Evolutionary conservation across 2,329 filamentous ascomycete species (phyloP), one percentile per base, ranked within the genome.

Genomic region (Claviceps spartinae): DNA sequence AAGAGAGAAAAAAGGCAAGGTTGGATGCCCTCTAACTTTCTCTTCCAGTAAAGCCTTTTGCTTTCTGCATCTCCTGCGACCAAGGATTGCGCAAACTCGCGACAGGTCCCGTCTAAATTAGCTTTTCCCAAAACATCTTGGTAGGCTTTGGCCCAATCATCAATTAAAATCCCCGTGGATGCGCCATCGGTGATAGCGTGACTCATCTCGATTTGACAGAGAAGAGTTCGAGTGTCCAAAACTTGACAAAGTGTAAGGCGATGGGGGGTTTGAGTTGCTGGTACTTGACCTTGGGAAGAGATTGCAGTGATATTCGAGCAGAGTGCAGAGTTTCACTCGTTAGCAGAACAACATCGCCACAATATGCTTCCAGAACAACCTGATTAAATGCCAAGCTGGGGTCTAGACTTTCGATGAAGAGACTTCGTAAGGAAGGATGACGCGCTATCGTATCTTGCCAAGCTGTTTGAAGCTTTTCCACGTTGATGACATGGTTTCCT

Each of bases 151-250:
- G 52, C 44, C 50, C 50, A 38, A 26, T 53, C 49, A 20, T 56
- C 52, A 37, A 57, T 22, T 18, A 56, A 16, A 26, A 54, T 52
- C 22, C 20, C 54, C 24, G 62, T 59, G 0, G 67, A 67, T 30
- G 61, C 57, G 2, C 65, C 66, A n/a, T 69, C 67, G 2, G 62
- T 61, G 13, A 68, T 50, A 2, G 62, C 60, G 47, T 69, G 67
- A 48, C 62, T 68, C 56, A 70, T 61, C 18, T 68, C 66, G 9
- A 70, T 51, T 26, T 58, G 58, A 52, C 61, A 60, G 41, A 55
- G 48, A 16, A 62, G 52, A 24, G 52, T 53, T 2, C 55, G 55
- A 7, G 42, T 30, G 24, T 47, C 13, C 1, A 8, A 22, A 18
- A 47, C 9, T 5, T 43, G 18, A n/a, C 50, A 51, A 14, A 51